Evolutionary conservation across 2,329 filamentous ascomycete species (phyloP).

Genomic region (Penicillium sp.): DNA sequence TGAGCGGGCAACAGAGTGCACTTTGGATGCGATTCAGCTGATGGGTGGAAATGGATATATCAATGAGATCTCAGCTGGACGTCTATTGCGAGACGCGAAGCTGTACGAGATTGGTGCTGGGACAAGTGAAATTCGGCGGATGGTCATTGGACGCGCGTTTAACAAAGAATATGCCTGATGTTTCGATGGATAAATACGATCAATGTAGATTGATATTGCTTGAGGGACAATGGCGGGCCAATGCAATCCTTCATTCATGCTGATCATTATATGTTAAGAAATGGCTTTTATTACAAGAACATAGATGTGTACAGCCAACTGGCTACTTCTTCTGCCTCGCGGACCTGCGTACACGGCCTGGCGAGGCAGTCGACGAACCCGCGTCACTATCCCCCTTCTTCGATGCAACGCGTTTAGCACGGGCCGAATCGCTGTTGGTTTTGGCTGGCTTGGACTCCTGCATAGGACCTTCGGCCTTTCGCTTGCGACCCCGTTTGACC

Average conservation of each 20-base stretch:
- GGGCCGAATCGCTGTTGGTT: background rate
- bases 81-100: conserved; percentile 70
- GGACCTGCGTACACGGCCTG: conserved; percentile 26
- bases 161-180: conserved; percentile 68
- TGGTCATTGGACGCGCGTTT: conserved; percentile 89
- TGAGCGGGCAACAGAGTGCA: conserved; percentile 75
- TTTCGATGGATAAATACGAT: too few species aligned
- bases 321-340: conserved; percentile 26
- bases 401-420: conserved; percentile 23
- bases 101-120: conserved; percentile 96
- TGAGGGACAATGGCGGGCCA: too few species aligned
- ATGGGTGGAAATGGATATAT: conserved; percentile 94
- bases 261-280: conserved; percentile 12
- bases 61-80: conserved; percentile 86
- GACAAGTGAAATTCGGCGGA: conserved; percentile 85
- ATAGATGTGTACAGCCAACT: too few species aligned
- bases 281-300: too few species aligned
- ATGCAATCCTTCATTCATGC: conserved; percentile 12
- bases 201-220: too few species aligned
- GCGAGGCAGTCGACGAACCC: conserved; percentile 5
- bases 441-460: conserved; percentile 11
- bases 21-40: conserved; percentile 83
- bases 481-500: conserved; percentile 15
- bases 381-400: conserved; percentile 15
- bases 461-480: conserved; percentile 14